Base-by-base conservation (phyloP, 2,329 filamentous ascomycete species). In the Sporothrix pseudoabietina region DNA sequence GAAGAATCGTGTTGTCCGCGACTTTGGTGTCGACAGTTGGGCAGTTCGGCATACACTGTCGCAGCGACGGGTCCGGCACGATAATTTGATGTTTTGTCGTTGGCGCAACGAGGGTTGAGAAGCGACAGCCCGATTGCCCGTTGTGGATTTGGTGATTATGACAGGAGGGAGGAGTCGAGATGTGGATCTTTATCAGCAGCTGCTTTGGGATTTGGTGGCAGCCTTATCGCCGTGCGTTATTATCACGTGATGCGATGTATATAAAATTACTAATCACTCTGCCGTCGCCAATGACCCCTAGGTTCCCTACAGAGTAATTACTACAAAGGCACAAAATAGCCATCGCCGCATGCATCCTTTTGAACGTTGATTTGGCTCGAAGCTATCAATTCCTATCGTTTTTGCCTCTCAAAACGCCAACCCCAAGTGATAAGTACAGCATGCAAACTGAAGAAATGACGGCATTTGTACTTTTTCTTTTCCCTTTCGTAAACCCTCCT, bases 1-100 rank as follows among this genome's bases (percentile, higher is more conserved):
- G 26, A 26, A 44, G 3, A 63, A 12, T 41, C 32, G 57, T 41
- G 39, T 30, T 30, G 10, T 16, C 22, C 22, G 61, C 61, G 61
- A 47, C 61, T 44, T 41, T 4, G 22, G 10, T n/a, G 47, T 4
- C 19, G 30, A 52, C 10, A 9, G 16, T 69, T 54, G 26, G 65
- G 54, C 65, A 14, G 16, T 69, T 54, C 44, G 65, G 54, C 65
- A 14, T 44, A 32, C 30, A 35, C 26, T 39, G 47, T 52, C 26
- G 65, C 26, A 7, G 19, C 14, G 44, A 69, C 26, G 39, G 6
- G 41, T 47, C 65, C 47, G 30, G 65, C 65, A 26, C 44, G 47
- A 69, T 69, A 19, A n/a, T 35, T 19, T 49, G 65, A 52, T 69
- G 65, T 32, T 19, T 69, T n/a, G 44, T 69, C 63, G 65, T 69